phyloP scores from a whole-genome alignment of 495 filamentous ascomycete genomes.

The Talaromyces nanjingensis region DNA sequence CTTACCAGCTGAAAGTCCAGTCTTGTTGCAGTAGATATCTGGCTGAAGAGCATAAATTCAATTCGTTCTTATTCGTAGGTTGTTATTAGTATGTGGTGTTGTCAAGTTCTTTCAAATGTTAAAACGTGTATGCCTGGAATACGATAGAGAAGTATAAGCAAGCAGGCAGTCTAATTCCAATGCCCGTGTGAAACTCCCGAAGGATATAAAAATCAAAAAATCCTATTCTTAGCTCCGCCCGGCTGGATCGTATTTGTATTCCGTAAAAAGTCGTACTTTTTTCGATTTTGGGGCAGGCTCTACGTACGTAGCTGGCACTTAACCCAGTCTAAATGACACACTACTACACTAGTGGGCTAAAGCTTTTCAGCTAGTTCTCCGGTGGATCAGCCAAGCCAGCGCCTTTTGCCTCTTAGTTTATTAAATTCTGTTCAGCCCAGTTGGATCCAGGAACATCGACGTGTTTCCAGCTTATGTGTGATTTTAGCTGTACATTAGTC shows the following conservation, averaged over 20 bases:
- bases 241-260: background rate
- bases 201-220: background rate
- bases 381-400: background rate
- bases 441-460: background rate
- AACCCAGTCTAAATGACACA: background rate
- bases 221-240: background rate
- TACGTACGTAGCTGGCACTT: background rate
- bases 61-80: background rate
- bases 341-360: background rate
- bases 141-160: background rate
- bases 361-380: background rate
- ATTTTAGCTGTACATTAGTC: background rate
- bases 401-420: background rate
- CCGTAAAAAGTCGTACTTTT: background rate
- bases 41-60: background rate
- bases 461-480: background rate
- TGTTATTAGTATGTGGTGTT: background rate
- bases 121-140: background rate
- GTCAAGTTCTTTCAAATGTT: background rate
- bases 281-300: too few species aligned
- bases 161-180: background rate
- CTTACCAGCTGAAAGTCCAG: background rate
- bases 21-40: background rate
- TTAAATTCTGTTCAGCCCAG: background rate
- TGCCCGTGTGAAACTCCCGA: background rate